phyloP scores from a whole-genome alignment of 106 monocot genomes.

The Allium cepa region DNA sequence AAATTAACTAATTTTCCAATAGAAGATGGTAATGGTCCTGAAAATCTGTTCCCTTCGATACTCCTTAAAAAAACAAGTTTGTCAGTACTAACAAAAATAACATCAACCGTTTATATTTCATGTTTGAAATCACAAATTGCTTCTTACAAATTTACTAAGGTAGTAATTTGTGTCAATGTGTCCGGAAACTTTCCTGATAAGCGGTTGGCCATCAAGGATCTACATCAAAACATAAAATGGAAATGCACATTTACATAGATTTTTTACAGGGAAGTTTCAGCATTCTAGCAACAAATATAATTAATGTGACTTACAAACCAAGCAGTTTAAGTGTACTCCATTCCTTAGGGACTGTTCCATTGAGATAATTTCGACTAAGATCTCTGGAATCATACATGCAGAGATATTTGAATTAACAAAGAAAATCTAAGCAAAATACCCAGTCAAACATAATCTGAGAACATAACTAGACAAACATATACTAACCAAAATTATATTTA shows the following conservation, averaged over 20 bases:
- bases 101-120: too few species aligned
- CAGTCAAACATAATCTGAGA: background rate
- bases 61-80: constrained; percentile 31
- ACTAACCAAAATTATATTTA: too few species aligned
- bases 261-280: too few species aligned
- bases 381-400: constrained; percentile 26
- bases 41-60: constrained; percentile 59
- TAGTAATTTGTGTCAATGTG: constrained; percentile 50
- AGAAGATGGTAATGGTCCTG: constrained; percentile 36
- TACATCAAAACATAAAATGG: constrained; percentile 1
- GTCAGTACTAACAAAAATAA: background rate
- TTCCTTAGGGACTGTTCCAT: constrained; percentile 36
- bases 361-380: constrained; percentile 51
- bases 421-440: background rate
- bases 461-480: background rate
- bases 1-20: constrained; percentile 40
- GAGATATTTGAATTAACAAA: too few species aligned
- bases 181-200: constrained; percentile 63
- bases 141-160: constrained; percentile 42
- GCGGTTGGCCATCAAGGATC: constrained; percentile 37
- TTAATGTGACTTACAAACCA: too few species aligned
- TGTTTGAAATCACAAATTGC: background rate
- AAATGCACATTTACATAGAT: constrained; percentile 28
- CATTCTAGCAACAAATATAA: too few species aligned
- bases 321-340: constrained; percentile 37